Evolutionary conservation across 305 asterid genomes (phyloP).

Genomic region (Fraxinus greggii): DNA sequence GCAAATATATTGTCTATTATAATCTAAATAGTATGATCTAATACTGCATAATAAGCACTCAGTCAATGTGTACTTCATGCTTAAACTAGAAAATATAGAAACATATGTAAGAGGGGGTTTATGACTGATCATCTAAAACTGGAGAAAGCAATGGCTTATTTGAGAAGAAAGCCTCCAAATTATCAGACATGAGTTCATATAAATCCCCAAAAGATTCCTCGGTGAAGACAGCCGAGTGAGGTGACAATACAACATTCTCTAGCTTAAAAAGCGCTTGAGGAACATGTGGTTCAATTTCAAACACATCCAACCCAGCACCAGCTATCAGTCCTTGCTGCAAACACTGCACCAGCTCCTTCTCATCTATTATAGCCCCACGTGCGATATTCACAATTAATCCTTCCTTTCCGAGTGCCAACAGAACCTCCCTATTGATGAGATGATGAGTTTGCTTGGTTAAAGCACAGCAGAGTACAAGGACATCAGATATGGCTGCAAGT

Average conservation of each 20-base stretch:
- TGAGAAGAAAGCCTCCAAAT: slow-evolving; percentile 41
- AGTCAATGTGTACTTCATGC: no score
- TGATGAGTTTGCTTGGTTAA: slow-evolving; percentile 57
- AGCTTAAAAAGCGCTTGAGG: slow-evolving; percentile 35
- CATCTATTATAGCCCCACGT: slow-evolving; percentile 51
- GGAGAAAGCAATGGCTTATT: slow-evolving; percentile 34
- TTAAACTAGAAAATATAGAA: background rate
- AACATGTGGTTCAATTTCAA: slow-evolving; percentile 38
- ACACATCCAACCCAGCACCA: slow-evolving; percentile 44
- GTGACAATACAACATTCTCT: slow-evolving; percentile 61
- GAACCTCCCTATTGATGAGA: slow-evolving; percentile 57
- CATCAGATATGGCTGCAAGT: slow-evolving; percentile 47
- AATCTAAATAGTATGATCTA: background rate
- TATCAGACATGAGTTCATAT: slow-evolving; percentile 23
- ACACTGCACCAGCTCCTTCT: slow-evolving; percentile 37
- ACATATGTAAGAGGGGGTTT: background rate
- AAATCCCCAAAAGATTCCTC: slow-evolving; percentile 24
- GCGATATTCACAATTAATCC: slow-evolving; percentile 65
- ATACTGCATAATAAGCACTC: background rate
- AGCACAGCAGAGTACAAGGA: slow-evolving; percentile 60
- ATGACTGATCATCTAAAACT: background rate
- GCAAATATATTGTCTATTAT: background rate
- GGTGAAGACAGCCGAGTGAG: slow-evolving; percentile 38
- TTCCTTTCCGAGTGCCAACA: slow-evolving; percentile 53
- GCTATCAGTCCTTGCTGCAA: slow-evolving; percentile 33